Evolutionary conservation across 2,329 filamentous ascomycete genomes (phyloP).

Genomic region (Tolypocladium endophyticum): DNA sequence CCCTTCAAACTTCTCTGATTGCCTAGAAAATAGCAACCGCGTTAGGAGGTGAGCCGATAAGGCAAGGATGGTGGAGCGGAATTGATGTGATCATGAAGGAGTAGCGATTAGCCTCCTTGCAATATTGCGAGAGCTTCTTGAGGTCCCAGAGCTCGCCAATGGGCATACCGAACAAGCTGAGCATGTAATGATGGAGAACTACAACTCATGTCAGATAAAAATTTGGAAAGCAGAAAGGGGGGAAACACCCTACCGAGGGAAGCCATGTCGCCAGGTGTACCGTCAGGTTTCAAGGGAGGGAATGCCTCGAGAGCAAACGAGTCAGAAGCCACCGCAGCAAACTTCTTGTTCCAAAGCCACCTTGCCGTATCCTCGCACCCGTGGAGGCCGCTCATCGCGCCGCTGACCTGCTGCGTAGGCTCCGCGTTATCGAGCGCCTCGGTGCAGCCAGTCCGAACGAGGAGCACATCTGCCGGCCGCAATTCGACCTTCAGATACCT

Average conservation of each 20-base stretch:
- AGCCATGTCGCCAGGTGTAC: slow-evolving; percentile 15
- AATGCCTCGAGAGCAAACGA: slow-evolving; percentile 53
- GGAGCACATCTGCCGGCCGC: slow-evolving; percentile 54
- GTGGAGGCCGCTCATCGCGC: slow-evolving; percentile 27
- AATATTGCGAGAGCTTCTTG: slow-evolving; percentile 39
- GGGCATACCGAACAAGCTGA: slow-evolving; percentile 41
- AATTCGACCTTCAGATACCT: slow-evolving; percentile 51
- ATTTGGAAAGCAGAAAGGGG: background rate
- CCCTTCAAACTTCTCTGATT: too few relatives aligned
- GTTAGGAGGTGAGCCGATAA: slow-evolving; percentile 37
- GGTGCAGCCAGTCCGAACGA: slow-evolving; percentile 54
- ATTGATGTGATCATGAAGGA: slow-evolving; percentile 52
- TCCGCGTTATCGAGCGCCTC: slow-evolving; percentile 41
- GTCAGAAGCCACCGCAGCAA: slow-evolving; percentile 56
- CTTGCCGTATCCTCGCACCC: slow-evolving; percentile 41
- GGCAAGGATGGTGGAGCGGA: slow-evolving; percentile 46
- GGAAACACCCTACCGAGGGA: slow-evolving; percentile 25
- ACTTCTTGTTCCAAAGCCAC: slow-evolving; percentile 62
- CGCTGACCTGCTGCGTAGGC: slow-evolving; percentile 4
- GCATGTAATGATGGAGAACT: slow-evolving; percentile 35
- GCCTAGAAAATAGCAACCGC: slow-evolving; percentile 33
- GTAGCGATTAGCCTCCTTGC: slow-evolving; percentile 41
- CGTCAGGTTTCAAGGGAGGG: slow-evolving; percentile 38
- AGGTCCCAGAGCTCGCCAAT: slow-evolving; percentile 48
- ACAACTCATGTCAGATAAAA: background rate